Percentiles rank a stretch among this genome's conserved stretches.
Conservation (phyloP, 192 early-diverging fungal species). For the Lunasporangiospora selenospora region DNA sequence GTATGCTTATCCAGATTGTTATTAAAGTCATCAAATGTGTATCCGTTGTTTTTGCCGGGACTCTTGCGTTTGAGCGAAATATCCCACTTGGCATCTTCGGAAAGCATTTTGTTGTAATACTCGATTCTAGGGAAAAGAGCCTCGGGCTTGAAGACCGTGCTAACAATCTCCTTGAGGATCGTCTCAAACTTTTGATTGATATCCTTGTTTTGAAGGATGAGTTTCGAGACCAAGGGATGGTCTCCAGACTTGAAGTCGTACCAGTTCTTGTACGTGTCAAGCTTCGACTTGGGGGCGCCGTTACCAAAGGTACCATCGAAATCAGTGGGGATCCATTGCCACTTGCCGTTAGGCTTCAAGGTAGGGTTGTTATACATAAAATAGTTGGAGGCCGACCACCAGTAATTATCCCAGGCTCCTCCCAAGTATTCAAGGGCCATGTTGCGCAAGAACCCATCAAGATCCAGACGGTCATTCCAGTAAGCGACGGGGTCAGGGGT, state of each 20-base stretch:
- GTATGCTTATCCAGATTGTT: slow-evolving; percentile 20
- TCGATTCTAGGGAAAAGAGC: slow-evolving; percentile 32
- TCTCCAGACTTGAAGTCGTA: slow-evolving; percentile 7
- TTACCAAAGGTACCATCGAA: slow-evolving; percentile 51
- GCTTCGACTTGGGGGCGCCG: slow-evolving; percentile 19
- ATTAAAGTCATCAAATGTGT: slow-evolving; percentile 30
- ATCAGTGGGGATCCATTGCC: slow-evolving; percentile 49
- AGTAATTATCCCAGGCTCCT: slow-evolving; percentile 48
- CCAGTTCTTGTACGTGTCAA: slow-evolving; percentile 17
- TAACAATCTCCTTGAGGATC: slow-evolving; percentile 40
- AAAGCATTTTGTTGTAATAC: slow-evolving; percentile 37
- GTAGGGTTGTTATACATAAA: slow-evolving; percentile 42
- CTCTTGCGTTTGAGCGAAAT: slow-evolving; percentile 8
- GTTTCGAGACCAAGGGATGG: slow-evolving; percentile 45
- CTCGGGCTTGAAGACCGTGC: slow-evolving; percentile 34
- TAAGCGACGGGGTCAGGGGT: slow-evolving; percentile 11
- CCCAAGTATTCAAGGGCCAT: slow-evolving; percentile 51
- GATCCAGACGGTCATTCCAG: slow-evolving; percentile 38
- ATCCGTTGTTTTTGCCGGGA: slow-evolving; percentile 19
- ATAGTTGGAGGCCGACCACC: slow-evolving; percentile 36
- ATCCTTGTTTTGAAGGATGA: slow-evolving; percentile 24
- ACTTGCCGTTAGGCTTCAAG: slow-evolving; percentile 11
- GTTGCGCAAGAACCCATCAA: slow-evolving; percentile 36
- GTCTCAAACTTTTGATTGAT: slow-evolving; percentile 40
- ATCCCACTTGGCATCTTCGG: slow-evolving; percentile 47